A percentile compares a stretch with the other conserved stretches of the same genome.
phyloP scores from a whole-genome alignment of 768 basidiomycete genomes.

The Suillus tomentosus region DNA sequence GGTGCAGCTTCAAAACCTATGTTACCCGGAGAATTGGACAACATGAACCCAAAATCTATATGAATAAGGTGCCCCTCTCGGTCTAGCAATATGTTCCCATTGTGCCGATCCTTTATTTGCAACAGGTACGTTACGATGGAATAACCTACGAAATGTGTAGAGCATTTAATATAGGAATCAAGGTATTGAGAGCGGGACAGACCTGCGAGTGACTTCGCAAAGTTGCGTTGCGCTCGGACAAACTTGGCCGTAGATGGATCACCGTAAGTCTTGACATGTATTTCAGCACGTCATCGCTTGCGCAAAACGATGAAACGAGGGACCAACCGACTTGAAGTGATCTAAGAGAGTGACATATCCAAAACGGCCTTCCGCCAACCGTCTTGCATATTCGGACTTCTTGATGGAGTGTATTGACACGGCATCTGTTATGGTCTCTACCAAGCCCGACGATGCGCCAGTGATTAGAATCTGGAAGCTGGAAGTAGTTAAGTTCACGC shows the following conservation, averaged over 20 bases:
- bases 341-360: slow-evolving; percentile 90
- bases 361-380: slow-evolving; percentile 76
- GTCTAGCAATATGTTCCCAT: slow-evolving; percentile 96
- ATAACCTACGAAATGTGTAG: slow-evolving; percentile 57
- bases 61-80: slow-evolving; percentile 93
- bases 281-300: not conserved
- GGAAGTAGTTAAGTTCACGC: slow-evolving; percentile 11
- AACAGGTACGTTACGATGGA: slow-evolving; percentile 95
- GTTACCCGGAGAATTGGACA: slow-evolving; percentile 95
- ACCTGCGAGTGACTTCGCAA: slow-evolving; percentile 91
- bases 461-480: slow-evolving; percentile 98
- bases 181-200: slow-evolving; percentile 16
- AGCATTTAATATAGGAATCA: slow-evolving; percentile 7
- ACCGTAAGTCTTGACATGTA: slow-evolving; percentile 73
- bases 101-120: slow-evolving; percentile 98
- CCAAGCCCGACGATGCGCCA: slow-evolving; percentile 87
- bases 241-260: slow-evolving; percentile 86
- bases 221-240: slow-evolving; percentile 87
- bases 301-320: not conserved
- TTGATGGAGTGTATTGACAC: slow-evolving; percentile 99
- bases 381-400: slow-evolving; percentile 94
- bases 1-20: slow-evolving; percentile 99
- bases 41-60: slow-evolving; percentile 98
- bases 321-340: slow-evolving; percentile 79
- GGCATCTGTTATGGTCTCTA: slow-evolving; percentile 98